phyloP scores from a whole-genome alignment of 2,329 filamentous ascomycete species.

The Aureobasidium sp. region DNA sequence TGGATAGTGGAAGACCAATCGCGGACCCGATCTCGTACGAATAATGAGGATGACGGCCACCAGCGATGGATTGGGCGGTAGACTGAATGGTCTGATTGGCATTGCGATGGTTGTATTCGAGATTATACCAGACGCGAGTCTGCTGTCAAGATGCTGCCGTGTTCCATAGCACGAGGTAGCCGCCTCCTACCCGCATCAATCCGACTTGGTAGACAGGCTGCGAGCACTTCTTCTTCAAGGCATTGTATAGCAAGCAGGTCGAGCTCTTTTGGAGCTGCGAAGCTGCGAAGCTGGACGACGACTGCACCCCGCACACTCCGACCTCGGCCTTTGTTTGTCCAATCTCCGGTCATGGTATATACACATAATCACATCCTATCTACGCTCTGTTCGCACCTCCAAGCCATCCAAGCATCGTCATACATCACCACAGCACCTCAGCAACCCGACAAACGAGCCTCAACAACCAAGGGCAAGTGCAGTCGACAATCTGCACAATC shows the following conservation, averaged over 20 bases:
- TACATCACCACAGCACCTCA: too few species aligned
- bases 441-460: too few species aligned
- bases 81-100: constrained; percentile 21
- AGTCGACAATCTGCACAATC: too few species aligned
- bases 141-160: background rate
- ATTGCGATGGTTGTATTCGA: background rate
- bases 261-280: background rate
- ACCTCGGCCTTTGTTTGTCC: background rate
- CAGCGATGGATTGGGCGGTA: constrained; percentile 49
- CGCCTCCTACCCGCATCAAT: background rate
- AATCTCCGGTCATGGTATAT: background rate
- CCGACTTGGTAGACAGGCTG: background rate
- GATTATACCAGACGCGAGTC: background rate
- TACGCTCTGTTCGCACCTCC: too few species aligned
- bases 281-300: background rate
- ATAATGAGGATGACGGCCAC: constrained; percentile 69
- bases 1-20: constrained; percentile 85
- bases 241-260: background rate
- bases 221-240: background rate
- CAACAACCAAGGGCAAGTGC: too few species aligned
- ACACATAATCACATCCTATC: too few species aligned
- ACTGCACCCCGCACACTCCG: background rate
- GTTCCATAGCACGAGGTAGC: background rate
- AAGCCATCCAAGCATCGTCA: too few species aligned
- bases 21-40: constrained; percentile 69